A percentile compares a stretch with the other conserved stretches of the same genome.
phyloP scores from a whole-genome alignment of 441 rosid species.

The Croton laevigatus region DNA sequence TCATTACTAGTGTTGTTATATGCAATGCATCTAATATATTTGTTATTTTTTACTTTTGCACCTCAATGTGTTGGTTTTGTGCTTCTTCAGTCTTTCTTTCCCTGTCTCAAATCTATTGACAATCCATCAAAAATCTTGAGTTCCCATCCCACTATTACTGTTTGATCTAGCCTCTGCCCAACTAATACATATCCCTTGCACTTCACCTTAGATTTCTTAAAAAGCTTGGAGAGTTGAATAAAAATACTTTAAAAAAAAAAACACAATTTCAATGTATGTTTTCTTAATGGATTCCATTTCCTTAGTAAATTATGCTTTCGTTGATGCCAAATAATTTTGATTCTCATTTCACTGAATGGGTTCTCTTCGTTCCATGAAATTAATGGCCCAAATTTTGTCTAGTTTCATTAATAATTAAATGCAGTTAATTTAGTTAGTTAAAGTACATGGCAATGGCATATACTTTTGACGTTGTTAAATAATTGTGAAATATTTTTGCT shows the following conservation, averaged over 20 bases:
- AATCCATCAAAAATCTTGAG: background rate
- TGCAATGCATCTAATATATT: background rate
- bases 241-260: background rate
- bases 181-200: background rate
- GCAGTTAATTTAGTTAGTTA: background rate
- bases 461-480: constrained; percentile 1
- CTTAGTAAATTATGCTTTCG: too few relatives aligned
- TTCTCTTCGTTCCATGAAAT: background rate
- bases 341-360: background rate
- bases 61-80: background rate
- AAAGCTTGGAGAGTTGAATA: background rate
- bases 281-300: too few relatives aligned
- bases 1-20: constrained; percentile 4
- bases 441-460: background rate
- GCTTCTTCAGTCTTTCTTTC: background rate
- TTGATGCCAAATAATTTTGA: background rate
- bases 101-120: background rate
- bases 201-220: background rate
- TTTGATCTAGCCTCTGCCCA: background rate
- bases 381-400: background rate
- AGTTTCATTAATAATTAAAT: background rate
- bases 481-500: constrained; percentile 8
- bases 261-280: background rate
- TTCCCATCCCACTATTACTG: background rate
- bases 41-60: background rate